Evolutionary conservation across 176 grass and related monocot genomes (phyloP).

Genomic region (Elymus sibiricus): DNA sequence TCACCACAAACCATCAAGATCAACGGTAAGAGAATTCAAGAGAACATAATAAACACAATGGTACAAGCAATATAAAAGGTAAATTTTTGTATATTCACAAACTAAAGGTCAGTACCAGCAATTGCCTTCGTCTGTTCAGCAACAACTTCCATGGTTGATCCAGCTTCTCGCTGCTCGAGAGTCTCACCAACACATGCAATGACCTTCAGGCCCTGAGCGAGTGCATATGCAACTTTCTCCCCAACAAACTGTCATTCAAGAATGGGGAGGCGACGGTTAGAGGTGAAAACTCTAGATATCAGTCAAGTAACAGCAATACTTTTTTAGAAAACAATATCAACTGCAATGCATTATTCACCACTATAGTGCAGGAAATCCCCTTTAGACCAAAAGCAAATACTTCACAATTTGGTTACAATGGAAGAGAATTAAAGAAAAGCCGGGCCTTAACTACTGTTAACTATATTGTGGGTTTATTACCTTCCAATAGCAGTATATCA

Average conservation of each 20-base stretch:
- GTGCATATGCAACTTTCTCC: slow-evolving; percentile 90
- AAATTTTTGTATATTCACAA: slow-evolving; percentile 3
- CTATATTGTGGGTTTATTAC: not conserved
- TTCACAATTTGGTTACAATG: not conserved
- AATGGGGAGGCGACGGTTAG: not conserved
- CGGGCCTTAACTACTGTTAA: not conserved
- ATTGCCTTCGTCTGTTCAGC: slow-evolving; percentile 95
- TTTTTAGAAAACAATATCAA: not conserved
- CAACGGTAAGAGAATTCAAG: not conserved
- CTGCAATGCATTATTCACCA: not conserved
- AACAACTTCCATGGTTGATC: slow-evolving; percentile 84
- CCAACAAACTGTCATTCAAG: slow-evolving; percentile 72
- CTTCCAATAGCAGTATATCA: not conserved
- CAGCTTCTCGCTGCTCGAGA: slow-evolving; percentile 86
- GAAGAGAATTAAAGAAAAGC: not conserved
- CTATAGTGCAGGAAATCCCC: not conserved
- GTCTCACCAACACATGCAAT: slow-evolving; percentile 98
- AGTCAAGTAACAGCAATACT: not conserved
- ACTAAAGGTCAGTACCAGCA: slow-evolving; percentile 51
- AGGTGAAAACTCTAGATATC: not conserved
- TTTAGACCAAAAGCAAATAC: not conserved
- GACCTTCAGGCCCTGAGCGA: slow-evolving; percentile 89
- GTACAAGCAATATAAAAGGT: not conserved
- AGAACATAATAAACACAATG: not conserved
- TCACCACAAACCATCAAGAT: not conserved